phyloP scores from a whole-genome alignment of 169 alveolate species.

The Toxoplasma gondii region DNA sequence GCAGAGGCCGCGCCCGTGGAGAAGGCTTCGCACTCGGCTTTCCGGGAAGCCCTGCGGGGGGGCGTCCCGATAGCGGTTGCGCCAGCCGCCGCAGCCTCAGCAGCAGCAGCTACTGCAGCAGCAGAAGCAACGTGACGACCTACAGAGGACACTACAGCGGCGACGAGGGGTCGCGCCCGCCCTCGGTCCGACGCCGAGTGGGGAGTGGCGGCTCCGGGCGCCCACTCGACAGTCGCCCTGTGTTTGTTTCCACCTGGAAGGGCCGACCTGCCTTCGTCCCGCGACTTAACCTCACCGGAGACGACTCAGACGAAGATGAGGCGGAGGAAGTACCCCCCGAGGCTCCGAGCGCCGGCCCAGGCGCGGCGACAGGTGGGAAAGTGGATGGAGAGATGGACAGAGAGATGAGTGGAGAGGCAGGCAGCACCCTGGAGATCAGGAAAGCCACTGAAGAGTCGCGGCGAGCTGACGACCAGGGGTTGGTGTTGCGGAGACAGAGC shows the following conservation, averaged over 20 bases:
- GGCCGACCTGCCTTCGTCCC: slow-evolving; percentile 37
- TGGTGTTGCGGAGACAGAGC: background rate
- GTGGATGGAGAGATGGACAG: background rate
- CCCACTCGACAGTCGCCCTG: background rate
- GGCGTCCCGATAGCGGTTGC: background rate
- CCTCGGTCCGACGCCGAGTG: background rate
- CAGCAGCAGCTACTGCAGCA: slow-evolving; percentile 28
- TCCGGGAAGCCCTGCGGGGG: background rate
- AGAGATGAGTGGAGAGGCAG: background rate
- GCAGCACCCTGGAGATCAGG: too few species aligned
- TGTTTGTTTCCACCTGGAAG: background rate
- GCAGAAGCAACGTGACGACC: background rate
- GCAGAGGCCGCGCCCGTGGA: background rate
- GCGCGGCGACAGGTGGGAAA: background rate
- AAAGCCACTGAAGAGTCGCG: too few species aligned
- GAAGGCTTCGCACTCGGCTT: background rate
- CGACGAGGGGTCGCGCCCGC: background rate
- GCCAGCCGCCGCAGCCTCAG: background rate
- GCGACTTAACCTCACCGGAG: slow-evolving; percentile 23
- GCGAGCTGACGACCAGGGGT: too few species aligned
- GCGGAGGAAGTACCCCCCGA: background rate
- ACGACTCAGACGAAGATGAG: background rate
- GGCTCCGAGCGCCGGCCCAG: background rate
- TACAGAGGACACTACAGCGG: background rate
- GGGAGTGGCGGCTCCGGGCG: background rate